Evolutionary conservation across 1,284 basidiomycete species (phyloP).

Genomic region (Takashimella koratensis): DNA sequence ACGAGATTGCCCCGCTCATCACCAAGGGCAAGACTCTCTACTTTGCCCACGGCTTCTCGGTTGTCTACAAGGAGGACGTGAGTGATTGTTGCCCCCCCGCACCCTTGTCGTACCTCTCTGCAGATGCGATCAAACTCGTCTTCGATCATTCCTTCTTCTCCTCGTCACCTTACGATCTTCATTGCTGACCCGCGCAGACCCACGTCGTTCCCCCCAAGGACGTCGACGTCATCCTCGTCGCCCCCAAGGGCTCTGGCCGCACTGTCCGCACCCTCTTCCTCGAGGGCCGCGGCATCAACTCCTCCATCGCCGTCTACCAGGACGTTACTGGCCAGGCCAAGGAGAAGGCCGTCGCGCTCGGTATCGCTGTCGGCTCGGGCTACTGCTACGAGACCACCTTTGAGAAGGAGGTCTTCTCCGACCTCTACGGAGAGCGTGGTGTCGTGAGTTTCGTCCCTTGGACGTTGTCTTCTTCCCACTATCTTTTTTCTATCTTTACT

Average conservation of each 20-base stretch:
- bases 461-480: not conserved
- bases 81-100: conserved; percentile 14
- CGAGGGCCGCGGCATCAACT: conserved; percentile 77
- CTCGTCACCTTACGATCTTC: not conserved
- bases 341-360: conserved; percentile 94
- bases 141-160: not conserved
- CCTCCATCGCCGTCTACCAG: conserved; percentile 55
- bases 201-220: conserved; percentile 86
- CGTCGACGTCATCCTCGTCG: conserved; percentile 98
- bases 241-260: conserved; percentile 97
- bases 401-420: conserved; percentile 99
- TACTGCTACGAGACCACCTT: conserved; percentile 88
- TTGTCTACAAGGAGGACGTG: conserved; percentile 92
- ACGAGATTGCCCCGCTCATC: conserved; percentile 79
- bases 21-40: conserved; percentile 99
- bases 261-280: conserved; percentile 99
- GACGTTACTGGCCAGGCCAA: conserved; percentile 97
- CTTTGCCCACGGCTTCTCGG: conserved; percentile 99
- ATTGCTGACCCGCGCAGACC: conserved; percentile 53
- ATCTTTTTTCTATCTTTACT: conserved; percentile 8
- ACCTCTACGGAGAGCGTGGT: conserved; percentile 99
- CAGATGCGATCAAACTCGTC: not conserved
- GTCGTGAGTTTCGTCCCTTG: conserved; percentile 74
- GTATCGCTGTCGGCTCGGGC: conserved; percentile 91
- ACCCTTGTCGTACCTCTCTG: not conserved